Evolutionary conservation across 768 basidiomycete genomes (phyloP).

Genomic region (Tricholoma furcatifolium): DNA sequence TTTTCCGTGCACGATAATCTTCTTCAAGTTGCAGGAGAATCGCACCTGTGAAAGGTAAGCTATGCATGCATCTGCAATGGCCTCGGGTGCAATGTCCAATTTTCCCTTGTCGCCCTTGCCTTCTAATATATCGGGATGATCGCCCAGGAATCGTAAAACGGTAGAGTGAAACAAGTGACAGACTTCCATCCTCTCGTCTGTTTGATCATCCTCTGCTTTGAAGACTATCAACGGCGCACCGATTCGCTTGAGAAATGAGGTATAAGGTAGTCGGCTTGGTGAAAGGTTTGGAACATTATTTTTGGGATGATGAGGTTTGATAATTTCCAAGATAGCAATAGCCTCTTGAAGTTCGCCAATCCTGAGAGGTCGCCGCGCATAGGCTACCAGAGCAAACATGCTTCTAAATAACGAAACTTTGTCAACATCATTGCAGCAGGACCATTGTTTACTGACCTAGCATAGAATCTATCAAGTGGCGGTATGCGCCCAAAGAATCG

Average conservation of each 20-base stretch:
- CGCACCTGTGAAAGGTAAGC: not conserved
- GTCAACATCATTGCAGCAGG: not conserved
- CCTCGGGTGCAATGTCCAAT: not conserved
- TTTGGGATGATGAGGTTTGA: not conserved
- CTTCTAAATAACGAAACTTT: not conserved
- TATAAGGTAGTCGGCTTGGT: not conserved
- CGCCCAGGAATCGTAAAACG: not conserved
- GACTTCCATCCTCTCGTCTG: not conserved
- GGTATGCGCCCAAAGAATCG: not conserved
- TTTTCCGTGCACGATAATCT: not conserved
- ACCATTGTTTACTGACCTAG: not conserved
- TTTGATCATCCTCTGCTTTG: not conserved
- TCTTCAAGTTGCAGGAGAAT: not conserved
- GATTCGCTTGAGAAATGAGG: not conserved
- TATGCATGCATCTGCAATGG: conserved; percentile 1
- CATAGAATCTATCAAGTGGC: not conserved
- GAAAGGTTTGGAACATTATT: not conserved
- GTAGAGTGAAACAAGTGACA: not conserved
- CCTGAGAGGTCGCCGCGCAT: not conserved
- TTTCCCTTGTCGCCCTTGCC: not conserved
- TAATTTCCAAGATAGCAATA: not conserved
- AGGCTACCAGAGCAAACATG: not conserved
- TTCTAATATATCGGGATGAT: not conserved
- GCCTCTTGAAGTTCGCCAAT: conserved; percentile 1
- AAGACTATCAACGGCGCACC: not conserved